These are phyloP conservation scores for Monosporozyma yasuniensis DNA, from an alignment of 805 yeast species.

Conservation along the genomic window DNA sequence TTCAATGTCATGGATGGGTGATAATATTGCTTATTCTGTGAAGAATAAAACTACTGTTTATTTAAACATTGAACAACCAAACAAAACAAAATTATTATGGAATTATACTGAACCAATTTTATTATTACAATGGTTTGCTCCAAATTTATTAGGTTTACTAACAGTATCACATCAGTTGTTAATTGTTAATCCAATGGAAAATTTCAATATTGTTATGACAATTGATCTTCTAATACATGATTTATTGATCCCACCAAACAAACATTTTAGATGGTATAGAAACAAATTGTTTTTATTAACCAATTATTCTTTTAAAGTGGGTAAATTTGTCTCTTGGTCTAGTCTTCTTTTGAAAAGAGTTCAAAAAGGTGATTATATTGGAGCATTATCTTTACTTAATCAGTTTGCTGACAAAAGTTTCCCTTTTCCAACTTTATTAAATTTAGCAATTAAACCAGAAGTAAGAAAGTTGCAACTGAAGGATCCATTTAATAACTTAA, in stretches of 20 bases:
- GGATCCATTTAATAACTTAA: conserved; percentile 24
- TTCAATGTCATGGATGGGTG: conserved; percentile 14
- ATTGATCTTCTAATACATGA: conserved; percentile 22
- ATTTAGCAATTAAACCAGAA: conserved; percentile 8
- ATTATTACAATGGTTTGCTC: conserved; percentile 20
- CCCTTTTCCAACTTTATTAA: conserved; percentile 14
- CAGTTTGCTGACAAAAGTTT: conserved; percentile 13
- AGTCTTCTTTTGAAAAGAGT: conserved; percentile 23
- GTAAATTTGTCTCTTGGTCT: conserved; percentile 27
- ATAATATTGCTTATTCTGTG: conserved; percentile 15
- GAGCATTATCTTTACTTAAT: conserved; percentile 20
- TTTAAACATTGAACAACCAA: neutral
- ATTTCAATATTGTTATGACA: conserved; percentile 9
- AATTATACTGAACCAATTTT: conserved; percentile 12
- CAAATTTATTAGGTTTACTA: conserved; percentile 14
- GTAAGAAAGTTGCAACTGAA: conserved; percentile 19
- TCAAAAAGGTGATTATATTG: conserved; percentile 22
- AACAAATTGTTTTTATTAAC: conserved; percentile 19
- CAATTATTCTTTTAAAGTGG: conserved; percentile 20
- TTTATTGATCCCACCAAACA: conserved; percentile 22
- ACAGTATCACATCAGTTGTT: conserved; percentile 24
- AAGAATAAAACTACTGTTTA: conserved; percentile 8
- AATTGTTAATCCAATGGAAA: conserved; percentile 9
- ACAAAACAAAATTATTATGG: neutral
- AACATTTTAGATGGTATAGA: conserved; percentile 14